A percentile compares a stretch with the other conserved stretches of the same genome.
phyloP scores from a whole-genome alignment of 2,329 filamentous ascomycete genomes.

The Bertia moriformis region DNA sequence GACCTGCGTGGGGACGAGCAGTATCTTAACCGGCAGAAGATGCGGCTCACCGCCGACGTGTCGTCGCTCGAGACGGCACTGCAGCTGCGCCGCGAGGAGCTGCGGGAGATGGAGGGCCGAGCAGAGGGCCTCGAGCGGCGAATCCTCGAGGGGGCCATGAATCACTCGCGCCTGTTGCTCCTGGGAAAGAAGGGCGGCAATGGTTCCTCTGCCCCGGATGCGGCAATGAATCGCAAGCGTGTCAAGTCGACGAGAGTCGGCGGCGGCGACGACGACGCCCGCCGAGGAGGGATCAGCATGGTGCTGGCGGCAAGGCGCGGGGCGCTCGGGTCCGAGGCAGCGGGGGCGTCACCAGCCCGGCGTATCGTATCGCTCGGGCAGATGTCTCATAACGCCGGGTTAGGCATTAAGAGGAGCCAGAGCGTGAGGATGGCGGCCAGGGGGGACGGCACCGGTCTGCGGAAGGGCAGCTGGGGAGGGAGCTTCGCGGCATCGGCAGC shows the following conservation, averaged over 20 bases:
- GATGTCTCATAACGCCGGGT: conserved; percentile 11
- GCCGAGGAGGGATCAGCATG: background rate
- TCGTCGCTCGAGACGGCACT: conserved; percentile 84
- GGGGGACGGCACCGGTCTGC: no score
- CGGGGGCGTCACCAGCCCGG: background rate
- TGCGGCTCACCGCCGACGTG: conserved; percentile 68
- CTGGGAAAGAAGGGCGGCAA: conserved; percentile 54
- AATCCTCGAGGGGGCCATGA: conserved; percentile 88
- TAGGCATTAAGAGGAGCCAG: conserved; percentile 3
- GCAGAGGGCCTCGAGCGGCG: conserved; percentile 81
- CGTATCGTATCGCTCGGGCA: conserved; percentile 15
- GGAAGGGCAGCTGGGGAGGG: background rate
- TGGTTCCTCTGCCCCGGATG: conserved; percentile 24
- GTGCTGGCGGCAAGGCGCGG: no score
- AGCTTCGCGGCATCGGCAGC: background rate
- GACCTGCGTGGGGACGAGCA: conserved; percentile 57
- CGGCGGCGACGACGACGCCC: background rate
- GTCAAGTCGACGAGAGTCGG: conserved; percentile 27
- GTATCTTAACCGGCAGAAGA: conserved; percentile 62
- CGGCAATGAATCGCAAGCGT: conserved; percentile 35
- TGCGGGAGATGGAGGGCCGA: conserved; percentile 77
- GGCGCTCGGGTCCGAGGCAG: no score
- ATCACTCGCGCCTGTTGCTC: conserved; percentile 83
- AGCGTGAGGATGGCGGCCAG: background rate
- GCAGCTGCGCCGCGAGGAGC: conserved; percentile 75